phyloP scores from a whole-genome alignment of 331 rosid species.

The Rosa hybrid region DNA sequence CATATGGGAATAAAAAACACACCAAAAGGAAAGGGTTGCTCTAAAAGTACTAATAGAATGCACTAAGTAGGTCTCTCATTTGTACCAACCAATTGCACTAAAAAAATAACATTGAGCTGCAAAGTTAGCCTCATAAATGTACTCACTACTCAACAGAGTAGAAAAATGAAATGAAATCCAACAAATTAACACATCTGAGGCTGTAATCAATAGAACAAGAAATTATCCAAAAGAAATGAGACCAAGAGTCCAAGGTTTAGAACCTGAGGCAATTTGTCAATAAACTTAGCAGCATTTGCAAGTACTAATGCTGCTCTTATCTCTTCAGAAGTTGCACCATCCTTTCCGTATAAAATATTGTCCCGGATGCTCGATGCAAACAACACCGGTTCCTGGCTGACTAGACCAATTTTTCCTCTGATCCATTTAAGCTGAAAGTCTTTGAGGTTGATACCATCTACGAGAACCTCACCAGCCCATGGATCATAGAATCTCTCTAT shows the following conservation, averaged over 20 bases:
- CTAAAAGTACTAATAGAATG: not conserved
- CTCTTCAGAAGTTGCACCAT: not conserved
- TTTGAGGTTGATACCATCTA: not conserved
- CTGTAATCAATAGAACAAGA: not conserved
- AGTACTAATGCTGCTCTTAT: not conserved
- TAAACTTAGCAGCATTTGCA: not conserved
- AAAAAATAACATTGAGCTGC: not conserved
- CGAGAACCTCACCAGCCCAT: not conserved
- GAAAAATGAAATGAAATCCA: no score
- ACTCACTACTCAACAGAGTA: not conserved
- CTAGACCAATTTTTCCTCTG: not conserved
- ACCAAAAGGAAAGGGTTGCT: no score
- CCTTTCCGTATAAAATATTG: not conserved
- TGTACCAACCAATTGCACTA: no score
- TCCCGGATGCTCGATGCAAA: not conserved
- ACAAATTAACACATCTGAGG: not conserved
- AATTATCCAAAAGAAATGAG: no score
- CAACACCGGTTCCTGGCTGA: not conserved
- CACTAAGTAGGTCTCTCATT: not conserved
- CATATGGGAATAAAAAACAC: not conserved
- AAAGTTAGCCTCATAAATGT: not conserved
- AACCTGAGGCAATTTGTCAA: constrained; percentile 18
- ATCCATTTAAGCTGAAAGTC: constrained; percentile 1
- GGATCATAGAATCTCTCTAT: constrained; percentile 1
- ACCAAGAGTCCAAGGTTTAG: not conserved